phyloP scores from a whole-genome alignment of 306 rosid genomes.

The Coriaria nepalensis region DNA sequence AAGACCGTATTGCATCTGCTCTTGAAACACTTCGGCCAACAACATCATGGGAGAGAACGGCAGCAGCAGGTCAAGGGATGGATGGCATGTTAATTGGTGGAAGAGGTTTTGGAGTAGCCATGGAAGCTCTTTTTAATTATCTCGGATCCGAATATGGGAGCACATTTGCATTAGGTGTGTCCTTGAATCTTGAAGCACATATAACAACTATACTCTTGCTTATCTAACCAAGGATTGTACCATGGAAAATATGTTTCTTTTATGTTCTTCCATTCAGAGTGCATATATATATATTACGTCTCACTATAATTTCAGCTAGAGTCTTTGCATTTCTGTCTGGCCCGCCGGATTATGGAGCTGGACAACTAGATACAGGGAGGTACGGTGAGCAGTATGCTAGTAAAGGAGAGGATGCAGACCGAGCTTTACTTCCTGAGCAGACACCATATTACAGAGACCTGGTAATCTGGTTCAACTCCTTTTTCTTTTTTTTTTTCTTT shows the following conservation, averaged over 20 bases:
- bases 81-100: constrained; percentile 91
- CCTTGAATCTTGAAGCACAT: constrained; percentile 15
- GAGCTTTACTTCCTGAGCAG: constrained; percentile 95
- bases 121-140: constrained; percentile 81
- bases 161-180: constrained; percentile 85
- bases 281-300: constrained; percentile 5
- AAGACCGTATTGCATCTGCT: constrained; percentile 84
- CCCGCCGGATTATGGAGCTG: constrained; percentile 95
- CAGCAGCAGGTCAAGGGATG: constrained; percentile 76
- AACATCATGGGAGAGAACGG: constrained; percentile 94
- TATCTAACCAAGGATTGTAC: too few species aligned
- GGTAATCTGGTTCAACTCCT: constrained; percentile 27
- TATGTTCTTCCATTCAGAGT: neutral
- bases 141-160: constrained; percentile 96
- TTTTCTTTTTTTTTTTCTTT: neutral
- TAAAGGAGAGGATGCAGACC: constrained; percentile 96
- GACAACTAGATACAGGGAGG: constrained; percentile 82
- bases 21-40: constrained; percentile 93
- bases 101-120: constrained; percentile 88
- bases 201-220: neutral
- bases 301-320: constrained; percentile 61
- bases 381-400: constrained; percentile 98
- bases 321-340: constrained; percentile 83
- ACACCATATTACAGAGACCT: constrained; percentile 88
- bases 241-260: too few species aligned